Base-by-base conservation (phyloP, 257 asterid species). In the Solanum piurae region DNA sequence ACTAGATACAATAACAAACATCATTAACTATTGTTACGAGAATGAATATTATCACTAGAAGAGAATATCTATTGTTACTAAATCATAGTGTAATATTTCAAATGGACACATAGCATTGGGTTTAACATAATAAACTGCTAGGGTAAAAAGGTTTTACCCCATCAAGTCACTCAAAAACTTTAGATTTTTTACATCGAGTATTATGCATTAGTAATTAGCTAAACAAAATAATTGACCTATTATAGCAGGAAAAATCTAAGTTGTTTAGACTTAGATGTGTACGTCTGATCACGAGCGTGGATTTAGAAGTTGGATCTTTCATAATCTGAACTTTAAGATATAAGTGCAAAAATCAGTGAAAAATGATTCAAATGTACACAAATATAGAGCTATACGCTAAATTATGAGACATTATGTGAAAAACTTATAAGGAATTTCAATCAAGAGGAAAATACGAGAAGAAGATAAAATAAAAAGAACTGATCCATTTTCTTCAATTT, bases 231-330 rank as follows among this genome's bases (percentile, higher is more conserved):
- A 77, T n/a, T 44, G 60, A 40, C n/a, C 62, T 13, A 27, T 42
- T n/a, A 40, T n/a, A 40, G 33, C 3, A 40, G 29, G 23, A 25
- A n/a, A 74, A 36, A 14, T 23, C 6, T 4, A 9, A 62, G 8
- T 62, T 62, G 16, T 5, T 62, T 5, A 3, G 13, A 64, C 16
- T 64, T 11, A 10, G 18, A 27, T 64, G 8, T 1, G 69, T 1
- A 4, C 6, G 1, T 62, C 0, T 9, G 7, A 62, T 62, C 34
- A 64, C 3, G 2, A 3, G 0, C 11, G 7, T n/a, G 2, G 4
- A 25, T 64, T 12, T 64, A 64, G 0, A 64, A 3, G 7, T 64
- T 25, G 34, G 2, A 25, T 64, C 3, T 0, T n/a, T 64, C 9
- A 11, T 64, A 27, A 64, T 64, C 8, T 64, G 12, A n/a, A 64